Evolutionary conservation across 441 rosid species (phyloP).

Genomic region (Cnidoscolus chayamansa): DNA sequence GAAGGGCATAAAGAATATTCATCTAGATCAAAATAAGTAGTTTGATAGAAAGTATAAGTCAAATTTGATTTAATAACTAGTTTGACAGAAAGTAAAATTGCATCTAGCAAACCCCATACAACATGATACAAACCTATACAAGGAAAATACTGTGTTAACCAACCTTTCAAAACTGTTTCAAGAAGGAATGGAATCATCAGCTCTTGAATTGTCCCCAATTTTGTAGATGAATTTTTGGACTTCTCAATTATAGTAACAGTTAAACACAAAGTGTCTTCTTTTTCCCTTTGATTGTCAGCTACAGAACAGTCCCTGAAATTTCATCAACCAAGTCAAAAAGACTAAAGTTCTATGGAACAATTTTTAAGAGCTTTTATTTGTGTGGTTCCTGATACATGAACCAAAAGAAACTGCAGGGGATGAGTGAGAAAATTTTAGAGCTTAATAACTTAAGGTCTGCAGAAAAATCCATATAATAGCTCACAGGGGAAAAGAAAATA

Average conservation of each 20-base stretch:
- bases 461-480: not conserved
- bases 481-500: not conserved
- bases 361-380: not conserved
- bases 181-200: constrained; percentile 70
- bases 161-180: constrained; percentile 73
- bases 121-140: not conserved
- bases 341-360: constrained; percentile 2
- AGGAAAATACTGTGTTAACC: not conserved
- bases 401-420: not conserved
- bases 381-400: not conserved
- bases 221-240: constrained; percentile 34
- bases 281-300: constrained; percentile 38
- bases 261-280: constrained; percentile 56
- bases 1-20: not conserved
- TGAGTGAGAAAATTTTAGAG: not conserved
- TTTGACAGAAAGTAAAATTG: not conserved
- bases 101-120: not conserved
- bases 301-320: constrained; percentile 49
- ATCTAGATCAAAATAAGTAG: constrained; percentile 12
- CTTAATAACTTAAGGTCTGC: not conserved
- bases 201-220: constrained; percentile 45
- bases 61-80: not conserved
- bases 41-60: not conserved
- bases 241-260: constrained; percentile 50
- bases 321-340: constrained; percentile 22